phyloP scores from a whole-genome alignment of 2,329 filamentous ascomycete species.

The Trichothecium sympodiale region DNA sequence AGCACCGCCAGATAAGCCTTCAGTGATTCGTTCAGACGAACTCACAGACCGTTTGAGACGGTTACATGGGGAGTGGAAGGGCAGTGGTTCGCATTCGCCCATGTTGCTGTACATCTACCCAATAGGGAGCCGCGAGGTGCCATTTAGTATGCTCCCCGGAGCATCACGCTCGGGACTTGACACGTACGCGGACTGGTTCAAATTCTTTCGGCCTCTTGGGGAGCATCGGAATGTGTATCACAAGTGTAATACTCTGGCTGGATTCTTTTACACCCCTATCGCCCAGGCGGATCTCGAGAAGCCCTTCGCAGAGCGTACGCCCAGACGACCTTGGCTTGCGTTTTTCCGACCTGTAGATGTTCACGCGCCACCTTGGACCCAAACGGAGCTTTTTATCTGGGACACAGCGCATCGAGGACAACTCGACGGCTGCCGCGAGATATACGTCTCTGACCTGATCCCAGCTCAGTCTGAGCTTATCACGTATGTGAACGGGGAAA shows the following conservation, averaged over 20 bases:
- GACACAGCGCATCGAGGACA: conserved; percentile 25
- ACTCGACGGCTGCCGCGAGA: conserved; percentile 7
- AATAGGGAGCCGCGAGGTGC: too few relatives aligned
- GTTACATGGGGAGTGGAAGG: too few relatives aligned
- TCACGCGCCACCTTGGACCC: conserved; percentile 17
- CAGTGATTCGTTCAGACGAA: too few relatives aligned
- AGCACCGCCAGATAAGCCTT: too few relatives aligned
- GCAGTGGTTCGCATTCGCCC: too few relatives aligned
- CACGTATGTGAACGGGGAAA: conserved; percentile 19
- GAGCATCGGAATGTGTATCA: too few relatives aligned
- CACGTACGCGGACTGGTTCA: conserved; percentile 14
- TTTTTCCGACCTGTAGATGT: conserved; percentile 33
- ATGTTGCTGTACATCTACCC: conserved; percentile 17
- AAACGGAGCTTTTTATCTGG: conserved; percentile 44
- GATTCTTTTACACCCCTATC: conserved; percentile 39
- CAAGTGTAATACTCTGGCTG: conserved; percentile 19
- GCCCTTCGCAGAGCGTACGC: conserved; percentile 9
- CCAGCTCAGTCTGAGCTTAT: conserved; percentile 35
- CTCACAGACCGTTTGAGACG: background rate
- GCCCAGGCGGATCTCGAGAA: conserved; percentile 20
- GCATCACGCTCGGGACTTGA: conserved; percentile 7
- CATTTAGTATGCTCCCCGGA: too few relatives aligned
- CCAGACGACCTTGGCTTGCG: conserved; percentile 39
- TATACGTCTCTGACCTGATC: conserved; percentile 25
- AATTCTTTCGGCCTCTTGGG: conserved; percentile 7